Evolutionary conservation across 352 stramenopile species (phyloP).

Genomic region (Blastocystis sp.): DNA sequence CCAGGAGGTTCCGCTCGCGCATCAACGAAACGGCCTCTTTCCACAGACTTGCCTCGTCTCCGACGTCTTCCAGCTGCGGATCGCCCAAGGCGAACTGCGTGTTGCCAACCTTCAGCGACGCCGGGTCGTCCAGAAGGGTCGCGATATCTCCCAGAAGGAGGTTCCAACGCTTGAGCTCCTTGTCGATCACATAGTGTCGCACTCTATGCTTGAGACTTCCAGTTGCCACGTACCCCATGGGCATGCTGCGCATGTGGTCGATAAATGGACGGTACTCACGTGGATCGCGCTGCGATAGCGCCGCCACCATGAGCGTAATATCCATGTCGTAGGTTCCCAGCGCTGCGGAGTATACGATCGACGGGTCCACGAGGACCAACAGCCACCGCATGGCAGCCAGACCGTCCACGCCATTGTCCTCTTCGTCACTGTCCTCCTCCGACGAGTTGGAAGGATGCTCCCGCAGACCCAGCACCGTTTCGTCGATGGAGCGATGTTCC

Average conservation of each 20-base stretch:
- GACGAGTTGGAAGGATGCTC: not conserved
- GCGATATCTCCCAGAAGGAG: not conserved
- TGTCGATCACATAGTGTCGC: conserved; percentile 5
- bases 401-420: not conserved
- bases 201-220: not conserved
- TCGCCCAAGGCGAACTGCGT: not conserved
- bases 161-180: not conserved
- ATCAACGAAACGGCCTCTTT: not conserved
- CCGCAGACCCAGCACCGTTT: not conserved
- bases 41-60: not conserved
- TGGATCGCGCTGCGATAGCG: conserved; percentile 15
- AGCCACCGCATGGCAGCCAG: conserved; percentile 14
- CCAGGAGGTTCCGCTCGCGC: not conserved
- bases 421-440: not conserved
- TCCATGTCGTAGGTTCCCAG: conserved; percentile 41
- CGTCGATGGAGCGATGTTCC: not conserved
- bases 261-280: conserved; percentile 23
- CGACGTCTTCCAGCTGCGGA: not conserved
- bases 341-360: not conserved
- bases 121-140: not conserved
- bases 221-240: not conserved
- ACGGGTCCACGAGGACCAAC: conserved; percentile 11
- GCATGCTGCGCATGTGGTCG: not conserved
- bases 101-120: not conserved
- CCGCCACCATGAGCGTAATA: not conserved